A percentile compares a stretch with the other conserved stretches of the same genome.
Conservation (phyloP, 2,329 filamentous ascomycete genomes). For the Colletotrichum filicis region DNA sequence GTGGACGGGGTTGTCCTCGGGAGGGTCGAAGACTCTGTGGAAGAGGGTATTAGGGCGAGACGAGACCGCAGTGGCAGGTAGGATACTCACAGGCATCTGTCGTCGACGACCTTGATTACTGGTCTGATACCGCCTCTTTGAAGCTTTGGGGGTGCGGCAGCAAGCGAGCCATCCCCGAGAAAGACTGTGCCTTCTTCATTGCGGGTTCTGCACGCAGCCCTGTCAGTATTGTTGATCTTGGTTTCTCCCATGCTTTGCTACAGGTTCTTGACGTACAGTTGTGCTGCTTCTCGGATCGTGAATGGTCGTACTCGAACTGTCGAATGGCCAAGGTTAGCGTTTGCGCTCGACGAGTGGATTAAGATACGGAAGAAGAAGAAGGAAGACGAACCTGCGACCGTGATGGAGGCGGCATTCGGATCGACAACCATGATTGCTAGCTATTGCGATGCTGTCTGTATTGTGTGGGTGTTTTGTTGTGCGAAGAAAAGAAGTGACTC, state of each 20-base stretch:
- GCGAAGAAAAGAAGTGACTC: not conserved
- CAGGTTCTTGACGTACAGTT: constrained; percentile 67
- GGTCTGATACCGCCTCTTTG: constrained; percentile 87
- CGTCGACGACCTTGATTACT: constrained; percentile 96
- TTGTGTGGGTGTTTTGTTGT: not conserved
- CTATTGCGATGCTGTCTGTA: constrained; percentile 4
- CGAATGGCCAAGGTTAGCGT: constrained; percentile 1
- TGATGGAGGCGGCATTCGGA: constrained; percentile 67
- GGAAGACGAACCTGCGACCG: constrained; percentile 61
- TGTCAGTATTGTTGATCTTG: not conserved
- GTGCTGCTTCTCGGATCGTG: constrained; percentile 92
- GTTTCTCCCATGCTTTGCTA: not conserved
- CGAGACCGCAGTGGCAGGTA: not conserved
- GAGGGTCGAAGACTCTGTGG: constrained; percentile 91
- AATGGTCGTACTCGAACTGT: constrained; percentile 77
- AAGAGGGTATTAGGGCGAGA: constrained; percentile 34
- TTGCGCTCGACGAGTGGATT: not conserved
- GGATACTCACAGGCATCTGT: constrained; percentile 87
- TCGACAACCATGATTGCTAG: constrained; percentile 42
- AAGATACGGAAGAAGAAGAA: not conserved
- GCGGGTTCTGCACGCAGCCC: constrained; percentile 45
- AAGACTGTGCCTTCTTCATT: constrained; percentile 90
- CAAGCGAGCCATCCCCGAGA: constrained; percentile 95
- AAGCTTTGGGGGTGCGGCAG: constrained; percentile 87
- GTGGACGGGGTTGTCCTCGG: constrained; percentile 92